Evolutionary conservation across 2,329 filamentous ascomycete species (phyloP), one percentile per base, ranked within the genome.

Genomic region (Sarocladium oryzae): DNA sequence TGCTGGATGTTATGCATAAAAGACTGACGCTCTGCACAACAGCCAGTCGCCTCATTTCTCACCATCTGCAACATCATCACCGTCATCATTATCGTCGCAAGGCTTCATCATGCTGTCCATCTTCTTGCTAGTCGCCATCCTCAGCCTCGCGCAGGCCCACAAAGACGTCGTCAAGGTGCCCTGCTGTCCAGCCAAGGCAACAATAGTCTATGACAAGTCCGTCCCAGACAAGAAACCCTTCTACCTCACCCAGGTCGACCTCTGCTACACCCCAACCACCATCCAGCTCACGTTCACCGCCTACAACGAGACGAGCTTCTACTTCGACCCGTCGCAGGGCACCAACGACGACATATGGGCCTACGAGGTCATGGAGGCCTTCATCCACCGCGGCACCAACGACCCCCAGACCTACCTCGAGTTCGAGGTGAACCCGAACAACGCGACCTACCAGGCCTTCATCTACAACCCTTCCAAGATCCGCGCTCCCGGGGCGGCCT

Each of bases 361-460:
- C 50, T 77, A 77, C 57, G 71, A 76, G 55, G 74, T 77, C 32
- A 73, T 77, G 69, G 75, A 77, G 56, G 68, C 68, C 10, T 77
- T 77, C 57, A 67, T 77, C 55, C 65, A 70, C 58, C 66, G 61
- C 30, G 74, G 74, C 50, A 69, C 63, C 53, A 64, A 66, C 35
- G 71, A 76, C 58, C 74, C 74, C 1, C 64, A 70, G 61, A 73
- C 68, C 1, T 77, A 77, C 57, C 63, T 77, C 53, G 74, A 77
- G 61, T 73, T 75, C 56, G 74, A 77, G 59, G 68, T 77, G 37
- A 74, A 61, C 58, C 74, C 74, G 48, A 73, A 74, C 64, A 77
- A 77, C 53, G 67, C 72, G 50, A 77, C 73, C 20, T 77, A 72
- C 63, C 72, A 76, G 55, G 70, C 73, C 8, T 73, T 75, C 53